Base-by-base conservation (phyloP, 2,329 filamentous ascomycete species). In the Colletotrichum spinosum region DNA sequence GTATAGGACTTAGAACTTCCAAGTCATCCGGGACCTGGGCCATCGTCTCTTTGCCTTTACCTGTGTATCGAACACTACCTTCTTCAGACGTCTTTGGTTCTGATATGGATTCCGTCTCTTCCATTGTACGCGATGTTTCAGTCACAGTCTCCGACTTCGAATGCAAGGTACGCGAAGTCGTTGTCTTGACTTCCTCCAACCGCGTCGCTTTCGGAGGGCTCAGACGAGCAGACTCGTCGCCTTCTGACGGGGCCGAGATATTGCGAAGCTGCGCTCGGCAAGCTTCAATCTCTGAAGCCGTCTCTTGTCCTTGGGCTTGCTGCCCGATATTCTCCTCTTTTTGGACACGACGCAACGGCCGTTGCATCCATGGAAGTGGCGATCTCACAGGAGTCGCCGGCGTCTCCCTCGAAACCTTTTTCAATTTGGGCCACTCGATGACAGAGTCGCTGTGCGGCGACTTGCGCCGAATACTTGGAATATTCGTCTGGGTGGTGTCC, bases 1-100 rank as follows among this genome's bases (percentile, higher is more conserved):
- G 76, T 11, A 66, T 72, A 0, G 78, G 77, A 9, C 72, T 76
- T 45, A 75, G 72, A 48, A 75, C 70, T 53, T 76, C 73, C 42
- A 65, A 41, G 8, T 13, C 13, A 13, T 25, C n/a, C 9, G 25
- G 42, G 6, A 37, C 8, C 17, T 33, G 13, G 35, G 4, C n/a
- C 12, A 10, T 25, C 39, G 11, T n/a, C 4, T 33, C 37, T 12
- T 34, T 11, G 15, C 5, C 39, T 9, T 53, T 25, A 2, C 17
- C 8, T n/a, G 10, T 17, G 34, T 17, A 38, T 9, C 33, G 8
- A 15, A 8, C 13, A 8, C 8, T 44, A 6, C 11, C 8, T 8
- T 49, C 42, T 34, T 49, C 35, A 15, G 7, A 10, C 13, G 33
- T 13, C 13, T 41, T 3, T 8, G 45, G 12, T 33, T 46, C 25